phyloP scores from a whole-genome alignment of 371 early-diverging fungal genomes.

The Mucor sp. region DNA sequence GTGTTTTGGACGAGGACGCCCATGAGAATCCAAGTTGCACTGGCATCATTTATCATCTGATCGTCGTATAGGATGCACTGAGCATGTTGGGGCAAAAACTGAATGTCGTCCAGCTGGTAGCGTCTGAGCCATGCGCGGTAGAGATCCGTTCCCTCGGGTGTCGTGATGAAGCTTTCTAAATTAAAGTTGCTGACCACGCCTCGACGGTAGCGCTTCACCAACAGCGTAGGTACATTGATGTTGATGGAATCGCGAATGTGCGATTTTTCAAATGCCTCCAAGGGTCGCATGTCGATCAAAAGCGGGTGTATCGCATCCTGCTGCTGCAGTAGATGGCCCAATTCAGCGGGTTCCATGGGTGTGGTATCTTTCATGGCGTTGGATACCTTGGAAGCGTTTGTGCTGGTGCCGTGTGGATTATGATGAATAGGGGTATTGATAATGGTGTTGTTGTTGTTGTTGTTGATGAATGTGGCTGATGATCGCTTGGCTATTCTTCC shows the following conservation, averaged over 20 bases:
- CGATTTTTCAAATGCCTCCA: slow-evolving; percentile 34
- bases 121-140: slow-evolving; percentile 26
- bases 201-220: slow-evolving; percentile 62
- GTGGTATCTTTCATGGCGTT: slow-evolving; percentile 7
- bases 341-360: slow-evolving; percentile 6
- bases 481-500: slow-evolving; percentile 14
- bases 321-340: slow-evolving; percentile 8
- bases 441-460: not conserved
- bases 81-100: slow-evolving; percentile 15
- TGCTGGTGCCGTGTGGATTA: slow-evolving; percentile 9
- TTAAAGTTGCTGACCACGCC: slow-evolving; percentile 61
- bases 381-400: not conserved
- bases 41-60: slow-evolving; percentile 44
- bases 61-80: slow-evolving; percentile 56
- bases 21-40: slow-evolving; percentile 18
- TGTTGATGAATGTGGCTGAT: slow-evolving; percentile 5
- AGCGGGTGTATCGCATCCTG: slow-evolving; percentile 1
- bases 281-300: slow-evolving; percentile 47
- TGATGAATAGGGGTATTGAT: not conserved
- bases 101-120: slow-evolving; percentile 5
- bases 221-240: slow-evolving; percentile 58
- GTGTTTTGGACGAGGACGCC: slow-evolving; percentile 18
- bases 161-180: slow-evolving; percentile 65
- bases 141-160: slow-evolving; percentile 52
- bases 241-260: slow-evolving; percentile 51